phyloP scores from a whole-genome alignment of 371 early-diverging fungal species.

The Saksenaea vasiformis region DNA sequence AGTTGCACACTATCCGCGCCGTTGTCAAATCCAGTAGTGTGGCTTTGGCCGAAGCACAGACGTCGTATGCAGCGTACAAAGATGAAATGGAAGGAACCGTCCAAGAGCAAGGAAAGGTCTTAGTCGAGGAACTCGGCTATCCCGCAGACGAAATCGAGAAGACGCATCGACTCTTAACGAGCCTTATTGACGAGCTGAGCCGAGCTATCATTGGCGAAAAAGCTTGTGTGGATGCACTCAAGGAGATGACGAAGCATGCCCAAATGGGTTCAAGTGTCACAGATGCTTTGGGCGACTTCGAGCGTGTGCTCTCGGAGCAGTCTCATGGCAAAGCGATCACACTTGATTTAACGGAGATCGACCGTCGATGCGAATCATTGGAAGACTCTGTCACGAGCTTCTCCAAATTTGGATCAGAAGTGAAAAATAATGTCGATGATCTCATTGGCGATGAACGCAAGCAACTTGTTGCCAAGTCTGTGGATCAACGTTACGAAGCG shows the following conservation, averaged over 20 bases:
- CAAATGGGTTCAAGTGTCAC: background rate
- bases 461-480: conserved; percentile 6
- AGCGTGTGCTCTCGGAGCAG: background rate
- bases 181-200: background rate
- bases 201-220: background rate
- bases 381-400: conserved; percentile 16
- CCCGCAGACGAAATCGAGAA: background rate
- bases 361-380: conserved; percentile 14
- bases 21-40: background rate
- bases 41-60: background rate
- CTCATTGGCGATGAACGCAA: background rate
- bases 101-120: background rate
- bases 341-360: conserved; percentile 15
- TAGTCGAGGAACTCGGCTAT: background rate
- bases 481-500: conserved; percentile 11
- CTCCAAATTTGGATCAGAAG: background rate
- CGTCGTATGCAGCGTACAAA: background rate
- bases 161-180: background rate
- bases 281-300: background rate
- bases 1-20: background rate
- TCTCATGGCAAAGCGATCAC: background rate
- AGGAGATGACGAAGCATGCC: background rate
- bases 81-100: background rate
- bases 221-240: background rate
- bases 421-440: background rate